Base-by-base conservation (phyloP, 805 yeast genomes). In the Starmerella geochares region DNA sequence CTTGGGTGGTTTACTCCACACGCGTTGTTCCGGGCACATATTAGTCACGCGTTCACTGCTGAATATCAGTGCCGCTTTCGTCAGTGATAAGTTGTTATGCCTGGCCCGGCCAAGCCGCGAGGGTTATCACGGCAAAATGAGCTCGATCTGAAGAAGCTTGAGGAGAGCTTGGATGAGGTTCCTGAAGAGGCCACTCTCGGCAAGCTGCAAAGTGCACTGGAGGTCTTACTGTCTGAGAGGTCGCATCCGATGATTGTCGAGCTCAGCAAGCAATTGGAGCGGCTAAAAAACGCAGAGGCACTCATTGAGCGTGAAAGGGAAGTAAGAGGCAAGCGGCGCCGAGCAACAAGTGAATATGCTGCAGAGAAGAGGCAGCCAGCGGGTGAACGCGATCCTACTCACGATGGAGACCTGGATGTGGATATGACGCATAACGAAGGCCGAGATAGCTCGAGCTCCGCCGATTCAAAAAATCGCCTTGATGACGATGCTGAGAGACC, bases 251-350 rank as follows among this genome's bases (percentile, higher is more conserved):
- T 59, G 53, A 45, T 51, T 19, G 46, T 42, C 20, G 53, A 50
- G 20, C 53, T 59, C 28, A 54, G 54, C 21, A 53, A 54, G 40
- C 60, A 55, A 50, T 50, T 54, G 17, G 61, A 57, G 33, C 45
- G 44, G 27, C 50, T 59, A 10, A 44, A 52, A 19, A 52, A 47
- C 14, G 59, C 62, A 1, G 54, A 46, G n/a, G 31, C 56, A n/a
- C 50, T 53, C 7, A 43, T 59, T 17, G 43, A 48, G 17, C 59
- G 55, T 17, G 62, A 59, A 45, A 16, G 45, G 10, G 50, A 42
- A 16, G 38, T 21, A 17, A 43, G 60, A 6, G 46, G 37, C 28
- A 28, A 31, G 28, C 36, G 23, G 3, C 32, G 24, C 16, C 44
- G 44, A 16, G 16, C 24, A 27, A 23, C 20, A 9, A 21, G 20